Evolutionary conservation across 176 grass and related monocot genomes (phyloP).

Genomic region (Hyparrhenia diplandra): DNA sequence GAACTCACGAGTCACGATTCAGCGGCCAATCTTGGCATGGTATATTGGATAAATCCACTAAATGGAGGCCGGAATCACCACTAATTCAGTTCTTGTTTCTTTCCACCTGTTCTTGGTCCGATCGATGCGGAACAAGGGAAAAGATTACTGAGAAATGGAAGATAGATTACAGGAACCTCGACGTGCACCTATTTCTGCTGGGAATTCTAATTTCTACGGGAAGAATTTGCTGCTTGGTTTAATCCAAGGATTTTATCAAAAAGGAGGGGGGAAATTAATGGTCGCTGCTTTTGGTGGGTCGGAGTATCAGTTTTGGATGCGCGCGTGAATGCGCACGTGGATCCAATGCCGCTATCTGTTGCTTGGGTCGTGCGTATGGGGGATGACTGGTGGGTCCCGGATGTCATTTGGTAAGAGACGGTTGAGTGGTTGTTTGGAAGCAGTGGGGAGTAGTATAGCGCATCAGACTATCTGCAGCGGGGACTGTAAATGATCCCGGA

Average conservation of each 20-base stretch:
- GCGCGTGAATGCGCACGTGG: slow-evolving; percentile 43
- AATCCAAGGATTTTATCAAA: not conserved
- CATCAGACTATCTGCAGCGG: too few relatives aligned
- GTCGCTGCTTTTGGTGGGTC: slow-evolving; percentile 38
- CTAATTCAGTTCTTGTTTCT: slow-evolving; percentile 4
- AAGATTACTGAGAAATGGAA: not conserved
- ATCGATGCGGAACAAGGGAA: slow-evolving; percentile 11
- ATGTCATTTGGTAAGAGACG: not conserved
- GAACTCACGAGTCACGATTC: slow-evolving; percentile 28
- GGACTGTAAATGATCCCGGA: too few relatives aligned
- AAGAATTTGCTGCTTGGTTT: slow-evolving; percentile 14
- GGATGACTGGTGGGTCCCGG: not conserved
- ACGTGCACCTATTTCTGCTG: not conserved
- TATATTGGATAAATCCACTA: not conserved
- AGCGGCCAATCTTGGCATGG: slow-evolving; percentile 22
- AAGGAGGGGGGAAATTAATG: slow-evolving; percentile 11
- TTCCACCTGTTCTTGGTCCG: not conserved
- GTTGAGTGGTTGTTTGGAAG: not conserved
- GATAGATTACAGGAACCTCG: not conserved
- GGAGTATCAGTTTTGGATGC: slow-evolving; percentile 41
- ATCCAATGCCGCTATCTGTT: slow-evolving; percentile 9
- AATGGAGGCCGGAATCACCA: not conserved
- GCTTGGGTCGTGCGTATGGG: not conserved
- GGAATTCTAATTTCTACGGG: slow-evolving; percentile 29
- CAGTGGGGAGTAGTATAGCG: not conserved